Evolutionary conservation across 2,329 filamentous ascomycete species (phyloP), one percentile per base, ranked within the genome.

Genomic region (Colletotrichum horii): DNA sequence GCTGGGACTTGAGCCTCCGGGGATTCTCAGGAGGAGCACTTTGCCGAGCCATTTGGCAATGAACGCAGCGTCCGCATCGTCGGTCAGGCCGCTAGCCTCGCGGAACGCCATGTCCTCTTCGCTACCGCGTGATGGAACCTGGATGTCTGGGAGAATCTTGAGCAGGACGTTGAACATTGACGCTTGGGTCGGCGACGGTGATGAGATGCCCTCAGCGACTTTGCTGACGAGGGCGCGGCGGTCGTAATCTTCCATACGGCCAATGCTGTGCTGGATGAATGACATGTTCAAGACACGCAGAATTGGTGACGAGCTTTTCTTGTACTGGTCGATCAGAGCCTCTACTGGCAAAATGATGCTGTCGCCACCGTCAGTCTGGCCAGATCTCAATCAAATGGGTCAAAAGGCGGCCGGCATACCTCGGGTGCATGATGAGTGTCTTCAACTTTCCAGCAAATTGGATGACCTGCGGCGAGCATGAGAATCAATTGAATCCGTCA

Each of bases 301-400:
- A 48, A 98, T 88, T 1, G 93, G 88, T 15, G 93, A 93, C 52
- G 92, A 88, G 48, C 91, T 92, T 30, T 76, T 91, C 83, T 97
- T 98, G 88, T 98, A 98, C 83, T 98, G 97, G 79, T 96, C 93
- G 70, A 98, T 84, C 22, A 99, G 89, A 19, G 93, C 92, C n/a
- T 92, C 90, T 15, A 98, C 96, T 0, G 97, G 97, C 8, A 99
- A 88, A 70, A 96, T 89, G 78, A 98, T 92, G 65, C 90, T 90
- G 77, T 77, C 24, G 12, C 22, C 24, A 67, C 71, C 19, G 74
- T 76, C 71, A 76, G 74, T 70, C 69, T 56, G 60, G 60, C 67
- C 67, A 56, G 38, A 34, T 58, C 43, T 36, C 43, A 58, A 55
- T 19, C 15, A 14, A 24, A n/a, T 30, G 14, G 26, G 70, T 14